Base-by-base conservation (phyloP, 371 early-diverging fungal genomes). In the Mucor velutinosus region DNA sequence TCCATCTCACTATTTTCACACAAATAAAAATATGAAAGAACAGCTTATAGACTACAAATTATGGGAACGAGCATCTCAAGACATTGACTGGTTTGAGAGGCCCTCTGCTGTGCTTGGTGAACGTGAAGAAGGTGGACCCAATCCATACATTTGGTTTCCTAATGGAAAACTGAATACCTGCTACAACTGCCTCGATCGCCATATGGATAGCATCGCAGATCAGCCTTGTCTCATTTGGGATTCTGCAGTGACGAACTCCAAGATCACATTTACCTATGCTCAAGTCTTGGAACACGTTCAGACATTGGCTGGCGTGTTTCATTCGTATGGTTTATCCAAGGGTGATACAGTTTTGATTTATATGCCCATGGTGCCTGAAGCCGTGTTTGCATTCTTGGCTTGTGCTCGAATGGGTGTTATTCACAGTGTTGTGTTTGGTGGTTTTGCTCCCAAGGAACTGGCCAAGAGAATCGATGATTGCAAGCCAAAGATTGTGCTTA, bases 171-270 rank as follows among this genome's bases (percentile, higher is more conserved):
- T 99, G 60, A 99, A 99, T 81, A 94, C 94, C 3, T 91, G 94
- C 74, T 95, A 93, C 81, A 99, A 97, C 74, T 92, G 93, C 65
- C 81, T 99, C 17, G 99, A 98, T 77, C 91, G 97, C 23, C 95
- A 97, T 74, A 90, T 91, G 21, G 30, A 27, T 15, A 19, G 10
- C 12, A 11, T 60, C 17, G 70, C 66, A 10, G 65, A 86, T 47
- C 84, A 83, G 25, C 61, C 81, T 0, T 97, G 95, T 39, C 77
- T 97, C 41, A 91, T 94, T 33, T 94, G 90, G 72, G 91, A 94
- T 59, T 89, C 90, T n/a, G 93, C 86, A 70, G 88, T 85, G 64
- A 89, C 85, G 35, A 80, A 73, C 27, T 73, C 82, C 33, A 83
- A 86, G 27, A 62, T 69, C 5, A 77, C 66, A 7, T 85, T 88